Percentiles rank a stretch among this genome's conserved stretches.
These are phyloP conservation scores for Zygosaccharomyces bisporus DNA, from an alignment of 805 yeast species.

Conservation along the genomic window DNA sequence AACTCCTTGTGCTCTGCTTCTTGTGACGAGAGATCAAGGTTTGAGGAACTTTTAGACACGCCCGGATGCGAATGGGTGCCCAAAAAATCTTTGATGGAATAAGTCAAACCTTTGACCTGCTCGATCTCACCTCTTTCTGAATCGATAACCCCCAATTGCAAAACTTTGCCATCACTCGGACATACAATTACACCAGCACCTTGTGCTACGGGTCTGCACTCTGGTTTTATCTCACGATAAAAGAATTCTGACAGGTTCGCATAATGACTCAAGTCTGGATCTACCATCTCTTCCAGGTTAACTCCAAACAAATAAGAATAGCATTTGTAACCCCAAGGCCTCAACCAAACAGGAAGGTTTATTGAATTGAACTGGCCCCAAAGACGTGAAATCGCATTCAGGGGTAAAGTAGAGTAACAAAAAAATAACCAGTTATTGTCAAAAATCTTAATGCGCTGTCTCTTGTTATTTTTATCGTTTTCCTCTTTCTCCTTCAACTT, in stretches of 20 bases:
- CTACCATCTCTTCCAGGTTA: slow-evolving; percentile 82
- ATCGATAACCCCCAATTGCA: slow-evolving; percentile 74
- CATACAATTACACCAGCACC: slow-evolving; percentile 61
- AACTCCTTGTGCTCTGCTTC: slow-evolving; percentile 60
- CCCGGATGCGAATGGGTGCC: slow-evolving; percentile 50
- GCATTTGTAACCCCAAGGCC: slow-evolving; percentile 74
- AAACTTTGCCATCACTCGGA: slow-evolving; percentile 90
- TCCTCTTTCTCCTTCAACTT: slow-evolving; percentile 22
- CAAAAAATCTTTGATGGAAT: slow-evolving; percentile 79
- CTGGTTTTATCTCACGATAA: slow-evolving; percentile 75
- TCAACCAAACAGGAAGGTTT: slow-evolving; percentile 80
- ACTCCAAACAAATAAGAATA: slow-evolving; percentile 84
- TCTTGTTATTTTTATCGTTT: slow-evolving; percentile 49
- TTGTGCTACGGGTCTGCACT: slow-evolving; percentile 69
- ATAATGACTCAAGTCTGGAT: slow-evolving; percentile 70
- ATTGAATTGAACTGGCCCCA: slow-evolving; percentile 93
- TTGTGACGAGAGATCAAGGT: slow-evolving; percentile 34
- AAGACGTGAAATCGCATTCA: slow-evolving; percentile 82
- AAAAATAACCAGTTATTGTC: slow-evolving; percentile 77
- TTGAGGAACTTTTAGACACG: slow-evolving; percentile 31
- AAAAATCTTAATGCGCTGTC: slow-evolving; percentile 39
- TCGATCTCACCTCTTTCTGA: slow-evolving; percentile 78
- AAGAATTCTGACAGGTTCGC: slow-evolving; percentile 86
- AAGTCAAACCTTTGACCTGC: slow-evolving; percentile 95
- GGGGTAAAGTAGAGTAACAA: slow-evolving; percentile 84